Evolutionary conservation across 805 yeast genomes (phyloP), one percentile per base, ranked within the genome.

Genomic region (Spathaspora sp.): DNA sequence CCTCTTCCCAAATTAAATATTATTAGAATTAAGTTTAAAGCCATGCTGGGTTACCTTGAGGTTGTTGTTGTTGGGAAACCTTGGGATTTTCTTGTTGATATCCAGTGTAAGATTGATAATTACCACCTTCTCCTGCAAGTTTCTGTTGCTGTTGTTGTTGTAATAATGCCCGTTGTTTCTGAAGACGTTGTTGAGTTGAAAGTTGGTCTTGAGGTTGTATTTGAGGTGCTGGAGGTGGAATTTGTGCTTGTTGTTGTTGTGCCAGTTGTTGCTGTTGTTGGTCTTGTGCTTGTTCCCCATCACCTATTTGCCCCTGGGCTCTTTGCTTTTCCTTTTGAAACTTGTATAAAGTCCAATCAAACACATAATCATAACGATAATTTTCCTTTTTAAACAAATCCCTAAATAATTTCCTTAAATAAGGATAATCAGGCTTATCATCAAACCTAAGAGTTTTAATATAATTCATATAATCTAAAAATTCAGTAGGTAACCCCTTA

Each of bases 321-420:
- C 78, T 72, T 61, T 80, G 82, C 57, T 80, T 80, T 57, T 81
- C 81, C 61, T 80, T 75, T 58, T 80, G 87, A 67, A 81, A 86
- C 67, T 87, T 88, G 73, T 85, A 87, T 55, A 91, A 82, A 28
- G 97, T 93, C 99, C 99, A 93, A 72, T 93, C 99, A 70, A 91
- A 93, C 19, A 94, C 84, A 69, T 91, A 93, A 72, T 93, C 98
- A 69, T 92, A 93, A 60, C 86, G 84, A 69, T 90, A 93, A 52
- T 89, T 89, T 67, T 93, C 93, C 57, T 93, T 83, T 57, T 89
- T 77, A 66, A 90, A 90, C 61, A 94, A 77, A 65, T 92, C 97
- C 63, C 97, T 83, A 72, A 93, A 87, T 52, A 93, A 77, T 67
- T 89, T 86, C 63, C 97, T 87, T 68, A 93, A 78, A 66, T 86